Conservation (phyloP, 345 rosid species). For the Salix caprea region DNA sequence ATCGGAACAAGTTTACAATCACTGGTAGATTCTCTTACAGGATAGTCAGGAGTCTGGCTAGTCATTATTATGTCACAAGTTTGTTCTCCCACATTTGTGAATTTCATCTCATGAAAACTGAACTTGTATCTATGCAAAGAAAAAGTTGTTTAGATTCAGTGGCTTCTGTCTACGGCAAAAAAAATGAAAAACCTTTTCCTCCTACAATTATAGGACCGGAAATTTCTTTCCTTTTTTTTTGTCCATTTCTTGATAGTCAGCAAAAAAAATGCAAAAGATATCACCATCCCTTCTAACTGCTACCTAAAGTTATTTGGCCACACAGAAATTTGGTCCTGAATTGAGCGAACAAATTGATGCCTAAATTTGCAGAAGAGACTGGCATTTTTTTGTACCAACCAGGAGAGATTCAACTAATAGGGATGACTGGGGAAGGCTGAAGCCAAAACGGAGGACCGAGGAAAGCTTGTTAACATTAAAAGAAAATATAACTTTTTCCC, state of each 20-base stretch:
- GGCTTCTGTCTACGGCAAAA: background rate
- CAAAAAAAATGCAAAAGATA: background rate
- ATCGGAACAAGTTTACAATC: background rate
- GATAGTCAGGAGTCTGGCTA: background rate
- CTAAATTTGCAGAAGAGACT: too few relatives aligned
- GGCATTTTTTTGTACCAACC: too few relatives aligned
- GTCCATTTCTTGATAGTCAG: background rate
- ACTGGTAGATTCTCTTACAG: slow-evolving; percentile 8
- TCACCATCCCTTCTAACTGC: background rate
- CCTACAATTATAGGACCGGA: background rate
- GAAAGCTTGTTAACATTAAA: too few relatives aligned
- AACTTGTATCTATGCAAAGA: background rate
- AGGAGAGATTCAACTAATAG: too few relatives aligned
- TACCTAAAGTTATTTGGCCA: background rate
- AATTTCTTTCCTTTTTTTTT: background rate
- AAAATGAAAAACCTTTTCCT: background rate
- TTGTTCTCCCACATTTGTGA: background rate
- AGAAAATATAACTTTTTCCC: too few relatives aligned
- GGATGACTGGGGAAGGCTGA: too few relatives aligned
- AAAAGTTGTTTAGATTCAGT: background rate
- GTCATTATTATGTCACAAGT: background rate
- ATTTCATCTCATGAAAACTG: background rate
- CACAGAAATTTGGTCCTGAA: background rate
- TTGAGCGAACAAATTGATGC: background rate
- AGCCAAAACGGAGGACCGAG: too few relatives aligned